Percentiles rank a stretch among this genome's conserved stretches.
Conservation (phyloP, 192 early-diverging fungal species). For the Coemansia asiatica region DNA sequence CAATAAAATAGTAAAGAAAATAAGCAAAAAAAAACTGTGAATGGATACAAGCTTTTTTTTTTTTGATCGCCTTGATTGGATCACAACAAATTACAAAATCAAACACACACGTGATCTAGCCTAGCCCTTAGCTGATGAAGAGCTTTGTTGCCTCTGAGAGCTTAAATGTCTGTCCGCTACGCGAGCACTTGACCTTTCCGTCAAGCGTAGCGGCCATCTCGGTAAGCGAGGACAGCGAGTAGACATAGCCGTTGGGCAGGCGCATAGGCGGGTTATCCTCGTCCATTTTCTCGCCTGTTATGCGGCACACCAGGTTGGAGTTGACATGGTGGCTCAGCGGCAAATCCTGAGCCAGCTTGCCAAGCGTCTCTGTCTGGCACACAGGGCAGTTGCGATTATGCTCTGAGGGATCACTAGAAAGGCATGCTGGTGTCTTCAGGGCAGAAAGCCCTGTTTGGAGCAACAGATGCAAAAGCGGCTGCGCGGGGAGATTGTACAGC, state of each 20-base stretch:
- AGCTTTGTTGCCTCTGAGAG: constrained; percentile 71
- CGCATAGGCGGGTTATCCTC: constrained; percentile 96
- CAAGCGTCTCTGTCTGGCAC: constrained; percentile 82
- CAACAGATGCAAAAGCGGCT: constrained; percentile 81
- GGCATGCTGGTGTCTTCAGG: constrained; percentile 87
- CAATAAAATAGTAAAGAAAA: background rate
- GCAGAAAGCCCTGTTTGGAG: constrained; percentile 96
- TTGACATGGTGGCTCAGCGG: constrained; percentile 95
- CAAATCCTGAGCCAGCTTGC: constrained; percentile 76
- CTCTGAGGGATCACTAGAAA: constrained; percentile 62
- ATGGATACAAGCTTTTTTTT: background rate
- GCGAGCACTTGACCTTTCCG: constrained; percentile 72
- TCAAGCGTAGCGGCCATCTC: constrained; percentile 67
- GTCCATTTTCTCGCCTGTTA: constrained; percentile 91
- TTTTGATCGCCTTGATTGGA: background rate
- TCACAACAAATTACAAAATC: background rate
- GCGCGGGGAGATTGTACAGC: constrained; percentile 82
- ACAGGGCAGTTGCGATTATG: constrained; percentile 94
- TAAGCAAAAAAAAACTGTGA: background rate
- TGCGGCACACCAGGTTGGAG: constrained; percentile 89
- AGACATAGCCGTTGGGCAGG: constrained; percentile 95
- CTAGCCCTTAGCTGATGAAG: constrained; percentile 62
- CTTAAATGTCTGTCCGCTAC: constrained; percentile 61
- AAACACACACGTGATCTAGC: background rate
- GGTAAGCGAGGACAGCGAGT: constrained; percentile 73